Conservation (phyloP, 352 stramenopile genomes). For the Phytophthora pisi region DNA sequence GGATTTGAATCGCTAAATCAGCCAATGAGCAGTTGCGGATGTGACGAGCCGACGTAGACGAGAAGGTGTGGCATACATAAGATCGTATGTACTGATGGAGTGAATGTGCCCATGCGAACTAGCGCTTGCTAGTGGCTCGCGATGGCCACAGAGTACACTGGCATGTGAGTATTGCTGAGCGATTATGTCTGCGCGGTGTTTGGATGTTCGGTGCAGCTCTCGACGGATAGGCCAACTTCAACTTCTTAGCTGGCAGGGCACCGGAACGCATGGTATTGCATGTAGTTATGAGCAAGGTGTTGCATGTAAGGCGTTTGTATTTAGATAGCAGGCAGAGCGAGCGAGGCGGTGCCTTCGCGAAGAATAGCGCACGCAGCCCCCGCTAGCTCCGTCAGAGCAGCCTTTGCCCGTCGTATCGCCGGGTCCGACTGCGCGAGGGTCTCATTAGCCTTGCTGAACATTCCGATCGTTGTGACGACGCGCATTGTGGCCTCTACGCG, state of each 20-base stretch:
- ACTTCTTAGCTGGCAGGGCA: not conserved
- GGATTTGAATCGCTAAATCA: not conserved
- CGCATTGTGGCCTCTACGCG: not conserved
- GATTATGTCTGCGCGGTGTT: too few relatives aligned
- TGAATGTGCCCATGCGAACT: too few relatives aligned
- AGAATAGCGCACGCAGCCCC: not conserved
- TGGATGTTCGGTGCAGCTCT: too few relatives aligned
- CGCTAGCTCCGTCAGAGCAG: not conserved
- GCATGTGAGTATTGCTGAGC: too few relatives aligned
- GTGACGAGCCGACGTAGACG: conserved; percentile 15
- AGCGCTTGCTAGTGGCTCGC: too few relatives aligned
- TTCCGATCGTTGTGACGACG: not conserved
- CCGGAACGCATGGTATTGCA: not conserved
- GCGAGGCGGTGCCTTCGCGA: not conserved
- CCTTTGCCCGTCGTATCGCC: not conserved
- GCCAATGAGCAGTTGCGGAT: conserved; percentile 2
- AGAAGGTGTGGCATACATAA: conserved; percentile 10
- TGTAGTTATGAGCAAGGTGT: not conserved
- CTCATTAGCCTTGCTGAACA: not conserved
- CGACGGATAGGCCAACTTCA: not conserved
- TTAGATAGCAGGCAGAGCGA: not conserved
- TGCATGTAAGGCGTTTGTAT: not conserved
- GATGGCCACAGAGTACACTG: too few relatives aligned
- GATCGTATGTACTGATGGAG: not conserved
- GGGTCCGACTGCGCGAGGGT: not conserved